Evolutionary conservation across 139 green algal genomes (phyloP).

Genomic region (Picochlorum sp.): DNA sequence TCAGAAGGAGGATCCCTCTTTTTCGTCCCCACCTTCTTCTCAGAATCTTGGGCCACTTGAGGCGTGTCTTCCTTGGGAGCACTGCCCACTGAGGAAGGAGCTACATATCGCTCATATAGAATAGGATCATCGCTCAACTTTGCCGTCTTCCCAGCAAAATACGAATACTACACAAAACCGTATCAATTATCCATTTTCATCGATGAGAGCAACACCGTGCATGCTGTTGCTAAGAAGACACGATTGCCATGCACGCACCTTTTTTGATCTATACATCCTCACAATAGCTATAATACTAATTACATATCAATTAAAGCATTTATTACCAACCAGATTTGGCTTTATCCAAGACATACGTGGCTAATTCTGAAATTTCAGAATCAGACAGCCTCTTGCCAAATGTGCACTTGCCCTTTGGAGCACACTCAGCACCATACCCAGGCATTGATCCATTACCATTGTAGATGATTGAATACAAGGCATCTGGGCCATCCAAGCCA

Average conservation of each 20-base stretch:
- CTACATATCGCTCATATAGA: constrained; percentile 18
- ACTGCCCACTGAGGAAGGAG: constrained; percentile 11
- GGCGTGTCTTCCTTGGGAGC: not conserved
- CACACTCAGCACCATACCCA: constrained; percentile 64
- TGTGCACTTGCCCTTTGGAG: constrained; percentile 66
- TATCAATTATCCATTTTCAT: not conserved
- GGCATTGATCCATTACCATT: constrained; percentile 65
- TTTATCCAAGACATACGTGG: constrained; percentile 48
- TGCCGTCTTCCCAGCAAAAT: constrained; percentile 22
- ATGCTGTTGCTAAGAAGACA: not conserved
- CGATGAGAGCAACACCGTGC: too few species aligned
- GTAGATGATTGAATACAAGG: constrained; percentile 66
- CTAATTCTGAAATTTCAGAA: constrained; percentile 47
- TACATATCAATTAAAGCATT: not conserved
- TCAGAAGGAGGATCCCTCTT: not conserved
- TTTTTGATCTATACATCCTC: constrained; percentile 8
- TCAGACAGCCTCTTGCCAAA: constrained; percentile 63
- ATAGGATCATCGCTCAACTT: constrained; percentile 8
- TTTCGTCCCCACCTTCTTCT: not conserved
- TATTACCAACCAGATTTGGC: constrained; percentile 41
- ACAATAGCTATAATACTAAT: not conserved
- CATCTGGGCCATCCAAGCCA: constrained; percentile 25
- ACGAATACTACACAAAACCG: constrained; percentile 12
- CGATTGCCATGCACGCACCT: not conserved
- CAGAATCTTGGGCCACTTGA: not conserved